phyloP scores from a whole-genome alignment of 257 asterid species.

The Perilla frutescens region DNA sequence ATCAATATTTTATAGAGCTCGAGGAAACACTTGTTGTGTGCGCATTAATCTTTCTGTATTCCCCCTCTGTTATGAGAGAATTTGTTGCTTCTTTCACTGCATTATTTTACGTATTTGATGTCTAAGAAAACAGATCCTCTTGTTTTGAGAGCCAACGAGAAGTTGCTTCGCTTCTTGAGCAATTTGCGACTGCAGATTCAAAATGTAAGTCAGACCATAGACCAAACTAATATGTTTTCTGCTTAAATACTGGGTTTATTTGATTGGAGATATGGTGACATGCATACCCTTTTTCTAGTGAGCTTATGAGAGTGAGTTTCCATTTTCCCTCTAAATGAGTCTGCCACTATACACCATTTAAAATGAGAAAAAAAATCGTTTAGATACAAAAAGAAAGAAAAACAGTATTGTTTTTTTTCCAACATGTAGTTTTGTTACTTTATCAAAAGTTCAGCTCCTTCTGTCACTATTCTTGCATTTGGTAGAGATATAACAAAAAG shows the following conservation, averaged over 20 bases:
- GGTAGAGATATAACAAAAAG: slow-evolving; percentile 89
- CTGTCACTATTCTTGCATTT: slow-evolving; percentile 84
- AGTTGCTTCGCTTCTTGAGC: slow-evolving; percentile 97
- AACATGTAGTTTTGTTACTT: too few relatives aligned
- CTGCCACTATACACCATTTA: too few relatives aligned
- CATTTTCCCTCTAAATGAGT: too few relatives aligned
- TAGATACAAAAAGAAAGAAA: too few relatives aligned
- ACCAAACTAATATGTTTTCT: slow-evolving; percentile 28
- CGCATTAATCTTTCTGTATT: background rate
- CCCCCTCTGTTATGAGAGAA: background rate
- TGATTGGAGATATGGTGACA: background rate
- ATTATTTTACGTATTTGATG: slow-evolving; percentile 26
- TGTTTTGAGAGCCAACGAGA: slow-evolving; percentile 98
- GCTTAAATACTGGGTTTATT: background rate
- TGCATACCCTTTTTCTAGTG: too few relatives aligned
- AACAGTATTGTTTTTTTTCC: too few relatives aligned
- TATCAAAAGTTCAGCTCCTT: too few relatives aligned
- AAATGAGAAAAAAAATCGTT: too few relatives aligned
- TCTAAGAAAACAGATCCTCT: slow-evolving; percentile 67
- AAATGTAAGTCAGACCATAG: slow-evolving; percentile 99
- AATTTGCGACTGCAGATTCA: slow-evolving; percentile 96
- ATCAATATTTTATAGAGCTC: background rate
- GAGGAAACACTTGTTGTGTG: slow-evolving; percentile 5
- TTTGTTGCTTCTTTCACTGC: slow-evolving; percentile 13
- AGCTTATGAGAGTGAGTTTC: too few relatives aligned